Evolutionary conservation across 495 filamentous ascomycete genomes (phyloP).

Genomic region (Penicillium egyptiacum): DNA sequence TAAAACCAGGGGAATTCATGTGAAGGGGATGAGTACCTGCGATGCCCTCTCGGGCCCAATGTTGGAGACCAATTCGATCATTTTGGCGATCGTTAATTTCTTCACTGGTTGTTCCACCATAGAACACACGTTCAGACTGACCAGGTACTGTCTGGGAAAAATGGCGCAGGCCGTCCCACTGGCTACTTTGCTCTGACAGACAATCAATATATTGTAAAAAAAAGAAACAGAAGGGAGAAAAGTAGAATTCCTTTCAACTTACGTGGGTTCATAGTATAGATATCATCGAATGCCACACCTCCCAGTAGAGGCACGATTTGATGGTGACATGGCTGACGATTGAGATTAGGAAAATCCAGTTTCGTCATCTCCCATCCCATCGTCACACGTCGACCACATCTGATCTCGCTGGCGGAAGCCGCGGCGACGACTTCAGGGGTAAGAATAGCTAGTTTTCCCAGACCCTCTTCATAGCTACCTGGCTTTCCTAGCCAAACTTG

Average conservation of each 20-base stretch:
- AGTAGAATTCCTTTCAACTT: constrained; percentile 3
- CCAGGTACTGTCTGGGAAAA: constrained; percentile 35
- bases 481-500: constrained; percentile 46
- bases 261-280: constrained; percentile 67
- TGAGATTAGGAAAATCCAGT: constrained; percentile 45
- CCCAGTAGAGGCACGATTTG: constrained; percentile 42
- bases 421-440: constrained; percentile 43
- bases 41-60: constrained; percentile 48
- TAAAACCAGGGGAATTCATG: background rate
- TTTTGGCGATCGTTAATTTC: constrained; percentile 54
- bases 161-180: constrained; percentile 73
- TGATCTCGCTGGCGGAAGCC: constrained; percentile 40
- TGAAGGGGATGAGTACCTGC: constrained; percentile 32
- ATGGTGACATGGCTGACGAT: constrained; percentile 42
- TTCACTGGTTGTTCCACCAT: constrained; percentile 46
- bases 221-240: background rate
- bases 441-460: constrained; percentile 43
- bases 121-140: constrained; percentile 45
- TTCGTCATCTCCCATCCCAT: constrained; percentile 49
- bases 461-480: constrained; percentile 43
- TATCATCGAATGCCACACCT: constrained; percentile 57
- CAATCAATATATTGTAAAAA: background rate
- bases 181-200: constrained; percentile 55
- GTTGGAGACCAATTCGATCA: constrained; percentile 48
- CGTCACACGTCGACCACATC: constrained; percentile 39